Conservation (phyloP, 2,329 filamentous ascomycete species). For the Aureobasidium sp. region DNA sequence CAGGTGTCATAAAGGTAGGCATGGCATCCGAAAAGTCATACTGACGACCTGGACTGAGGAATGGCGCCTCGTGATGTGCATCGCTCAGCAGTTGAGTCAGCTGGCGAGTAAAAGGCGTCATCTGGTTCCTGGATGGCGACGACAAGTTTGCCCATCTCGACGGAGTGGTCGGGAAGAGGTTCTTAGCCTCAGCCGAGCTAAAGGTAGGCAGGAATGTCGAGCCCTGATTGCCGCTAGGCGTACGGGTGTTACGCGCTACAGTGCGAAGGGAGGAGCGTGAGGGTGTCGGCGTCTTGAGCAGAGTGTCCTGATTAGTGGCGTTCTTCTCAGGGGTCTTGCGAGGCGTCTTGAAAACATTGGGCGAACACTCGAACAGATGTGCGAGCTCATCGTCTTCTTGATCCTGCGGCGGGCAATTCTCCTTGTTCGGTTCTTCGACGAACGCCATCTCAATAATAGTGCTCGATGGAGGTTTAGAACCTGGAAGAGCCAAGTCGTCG, state of each 20-base stretch:
- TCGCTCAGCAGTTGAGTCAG: conserved; percentile 59
- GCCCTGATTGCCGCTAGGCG: conserved; percentile 28
- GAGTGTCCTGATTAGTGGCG: conserved; percentile 47
- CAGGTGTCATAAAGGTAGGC: conserved; percentile 27
- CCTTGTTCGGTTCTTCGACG: conserved; percentile 45
- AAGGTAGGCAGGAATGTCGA: conserved; percentile 30
- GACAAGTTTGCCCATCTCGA: conserved; percentile 28
- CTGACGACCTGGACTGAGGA: conserved; percentile 23
- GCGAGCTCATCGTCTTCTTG: conserved; percentile 44
- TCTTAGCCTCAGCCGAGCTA: conserved; percentile 23
- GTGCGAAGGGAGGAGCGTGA: conserved; percentile 26
- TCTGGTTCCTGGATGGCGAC: conserved; percentile 24
- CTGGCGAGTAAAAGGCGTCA: conserved; percentile 56
- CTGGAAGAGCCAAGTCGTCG: conserved; percentile 40
- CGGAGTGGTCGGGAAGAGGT: conserved; percentile 26
- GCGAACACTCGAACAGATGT: conserved; percentile 60
- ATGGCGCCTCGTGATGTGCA: conserved; percentile 20
- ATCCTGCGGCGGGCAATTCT: conserved; percentile 45
- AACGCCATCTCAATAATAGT: conserved; percentile 16
- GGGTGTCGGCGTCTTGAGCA: conserved; percentile 41
- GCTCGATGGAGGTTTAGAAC: conserved; percentile 18
- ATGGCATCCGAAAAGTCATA: conserved; percentile 28
- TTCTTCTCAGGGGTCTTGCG: conserved; percentile 50
- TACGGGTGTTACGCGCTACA: conserved; percentile 17
- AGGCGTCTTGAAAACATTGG: conserved; percentile 43